Evolutionary conservation across 495 filamentous ascomycete genomes (phyloP), one percentile per base, ranked within the genome.

Genomic region (Cairneyella variabilis): DNA sequence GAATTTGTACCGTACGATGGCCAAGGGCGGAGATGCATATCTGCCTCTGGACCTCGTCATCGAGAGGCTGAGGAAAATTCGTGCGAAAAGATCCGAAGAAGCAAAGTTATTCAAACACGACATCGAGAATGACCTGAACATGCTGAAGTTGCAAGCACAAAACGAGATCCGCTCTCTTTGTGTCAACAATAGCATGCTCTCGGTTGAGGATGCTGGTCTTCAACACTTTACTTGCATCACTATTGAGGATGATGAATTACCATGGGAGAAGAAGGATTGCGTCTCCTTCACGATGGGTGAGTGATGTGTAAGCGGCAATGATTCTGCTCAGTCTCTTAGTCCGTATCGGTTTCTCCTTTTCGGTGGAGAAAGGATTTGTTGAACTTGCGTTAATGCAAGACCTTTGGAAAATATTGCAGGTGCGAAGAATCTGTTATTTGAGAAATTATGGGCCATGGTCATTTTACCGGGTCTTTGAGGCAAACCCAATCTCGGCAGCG

Each of bases 161-260:
- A 42, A 47, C 22, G 17, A 18, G n/a, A 47, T 55, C 11, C 6
- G 26, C 22, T 3, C 7, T 22, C 38, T 61, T 18, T 38, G 32
- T 23, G 49, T 46, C 18, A 61, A 51, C 20, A 40, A 57, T 14
- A 53, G 40, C 26, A 53, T 53, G 48, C 18, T 57, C 16, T 46
- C 51, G 3, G 22, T 41, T 6, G 49, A 54, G 28, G 32, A 49
- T 27, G 37, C 25, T 6, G 49, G 34, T n/a, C 39, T 61, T 17
- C n/a, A 38, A 14, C 26, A 55, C 34, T 41, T 47, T 28, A 61
- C 58, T 21, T 61, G 58, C 49, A 41, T 22, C 3, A 48, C 25
- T 2, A 30, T 61, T 23, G 40, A 22, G 11, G 11, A 50, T 18
- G 14, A 38, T 28, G 58, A 61, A 16, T 17, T 61, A 5, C 47